These are phyloP conservation scores for Penicillium thymicola DNA, from an alignment of 2,329 filamentous ascomycete species.

Conservation along the genomic window DNA sequence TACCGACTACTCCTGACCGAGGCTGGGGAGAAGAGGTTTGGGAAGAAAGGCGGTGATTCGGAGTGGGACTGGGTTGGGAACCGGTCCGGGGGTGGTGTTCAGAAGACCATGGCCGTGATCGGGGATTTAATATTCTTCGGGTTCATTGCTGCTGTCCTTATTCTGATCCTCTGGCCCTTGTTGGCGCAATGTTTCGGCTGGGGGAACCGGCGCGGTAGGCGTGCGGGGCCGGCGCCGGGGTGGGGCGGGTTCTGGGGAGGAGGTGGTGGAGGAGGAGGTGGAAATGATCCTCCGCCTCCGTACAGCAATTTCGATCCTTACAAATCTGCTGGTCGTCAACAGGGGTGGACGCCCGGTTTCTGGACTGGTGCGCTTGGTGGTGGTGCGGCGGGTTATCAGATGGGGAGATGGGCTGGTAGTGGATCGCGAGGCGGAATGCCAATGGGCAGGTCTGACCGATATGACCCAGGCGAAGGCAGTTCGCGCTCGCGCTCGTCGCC, in stretches of 20 bases:
- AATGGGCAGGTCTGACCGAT: slow-evolving; percentile 12
- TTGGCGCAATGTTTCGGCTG: slow-evolving; percentile 26
- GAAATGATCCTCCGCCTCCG: slow-evolving; percentile 38
- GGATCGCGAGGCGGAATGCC: slow-evolving; percentile 14
- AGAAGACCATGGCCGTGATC: slow-evolving; percentile 11
- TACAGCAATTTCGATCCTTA: slow-evolving; percentile 34
- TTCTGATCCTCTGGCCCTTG: slow-evolving; percentile 28
- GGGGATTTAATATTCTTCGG: slow-evolving; percentile 35
- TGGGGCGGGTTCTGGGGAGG: slow-evolving; percentile 32
- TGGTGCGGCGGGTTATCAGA: slow-evolving; percentile 41
- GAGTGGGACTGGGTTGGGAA: slow-evolving; percentile 19
- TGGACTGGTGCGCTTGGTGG: slow-evolving; percentile 47
- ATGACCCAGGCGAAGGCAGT: slow-evolving; percentile 34
- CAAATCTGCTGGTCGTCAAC: slow-evolving; percentile 12
- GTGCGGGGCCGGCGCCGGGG: slow-evolving; percentile 12
- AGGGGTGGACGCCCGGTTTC: slow-evolving; percentile 47
- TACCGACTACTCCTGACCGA: slow-evolving; percentile 78
- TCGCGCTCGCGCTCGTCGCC: slow-evolving; percentile 32
- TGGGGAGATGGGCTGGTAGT: slow-evolving; percentile 32
- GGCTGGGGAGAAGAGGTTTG: slow-evolving; percentile 69
- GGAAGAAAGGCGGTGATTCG: slow-evolving; percentile 46
- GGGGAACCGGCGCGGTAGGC: slow-evolving; percentile 21
- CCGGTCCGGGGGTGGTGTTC: background rate
- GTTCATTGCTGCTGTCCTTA: slow-evolving; percentile 29
- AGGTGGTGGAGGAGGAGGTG: slow-evolving; percentile 35